Conservation (phyloP, 208 protist genomes). For the Histomonas meleagridis region DNA sequence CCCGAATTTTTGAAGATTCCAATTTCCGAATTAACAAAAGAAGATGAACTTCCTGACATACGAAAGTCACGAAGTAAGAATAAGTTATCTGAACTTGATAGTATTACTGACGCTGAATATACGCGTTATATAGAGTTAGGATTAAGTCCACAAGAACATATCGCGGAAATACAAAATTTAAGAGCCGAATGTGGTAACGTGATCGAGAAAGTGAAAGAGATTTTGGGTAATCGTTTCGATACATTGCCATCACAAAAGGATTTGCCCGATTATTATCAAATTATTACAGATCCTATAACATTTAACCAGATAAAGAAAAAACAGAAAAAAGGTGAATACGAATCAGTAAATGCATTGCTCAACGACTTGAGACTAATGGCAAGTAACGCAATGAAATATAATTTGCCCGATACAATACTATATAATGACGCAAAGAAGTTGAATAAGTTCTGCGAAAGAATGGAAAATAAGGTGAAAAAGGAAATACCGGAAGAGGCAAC, state of each 20-base stretch:
- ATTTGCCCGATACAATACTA: neutral
- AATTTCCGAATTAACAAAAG: neutral
- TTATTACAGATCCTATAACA: neutral
- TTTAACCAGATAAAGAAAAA: neutral
- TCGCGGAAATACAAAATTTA: neutral
- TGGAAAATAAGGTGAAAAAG: too few species aligned
- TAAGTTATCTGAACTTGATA: neutral
- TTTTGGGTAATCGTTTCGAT: neutral
- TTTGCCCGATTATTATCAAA: neutral
- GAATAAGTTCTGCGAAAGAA: too few species aligned
- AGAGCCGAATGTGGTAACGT: neutral
- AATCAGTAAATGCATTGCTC: neutral
- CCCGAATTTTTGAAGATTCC: constrained; percentile 2
- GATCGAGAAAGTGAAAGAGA: neutral
- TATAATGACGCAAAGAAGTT: neutral
- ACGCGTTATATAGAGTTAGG: neutral
- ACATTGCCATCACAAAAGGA: neutral
- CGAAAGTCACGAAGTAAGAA: neutral
- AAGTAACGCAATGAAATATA: neutral
- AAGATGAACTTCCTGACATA: neutral
- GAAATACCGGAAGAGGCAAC: too few species aligned
- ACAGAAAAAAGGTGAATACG: neutral
- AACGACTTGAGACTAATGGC: neutral
- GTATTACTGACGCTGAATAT: neutral
- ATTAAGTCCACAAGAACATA: neutral